Evolutionary conservation across 2,329 filamentous ascomycete genomes (phyloP), one percentile per base, ranked within the genome.

Genomic region (Aspergillus fijiensis): DNA sequence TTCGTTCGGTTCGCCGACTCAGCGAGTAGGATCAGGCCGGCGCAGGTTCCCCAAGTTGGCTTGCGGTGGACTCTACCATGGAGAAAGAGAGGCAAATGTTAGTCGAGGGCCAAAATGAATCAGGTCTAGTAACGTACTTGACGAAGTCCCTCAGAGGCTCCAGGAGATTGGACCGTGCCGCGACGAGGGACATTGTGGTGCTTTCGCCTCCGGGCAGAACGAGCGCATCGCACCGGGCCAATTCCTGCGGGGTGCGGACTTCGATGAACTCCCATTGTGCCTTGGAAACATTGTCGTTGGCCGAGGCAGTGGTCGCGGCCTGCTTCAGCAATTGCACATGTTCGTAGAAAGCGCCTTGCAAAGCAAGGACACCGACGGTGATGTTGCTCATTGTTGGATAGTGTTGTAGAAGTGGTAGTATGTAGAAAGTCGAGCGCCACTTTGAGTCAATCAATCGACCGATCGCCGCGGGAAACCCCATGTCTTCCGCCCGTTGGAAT

Each of bases 31-130:
- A 99, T 97, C 59, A 98, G 84, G 10, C 95, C 95, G 12, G 95
- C 95, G 75, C 95, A 99, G 21, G 95, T 98, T 59, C 95, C 95
- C 94, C 94, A 99, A 25, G 90, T 91, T 11, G 93, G 93, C 68
- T 90, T 92, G 66, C 89, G 86, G 55, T 86, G 80, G 47, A 90
- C 80, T 71, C 91, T 94, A 65, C 7, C 27, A 7, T 29, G 27
- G 27, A 7, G 27, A 47, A 62, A 42, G 50, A 12, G 16, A 63
- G 58, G 31, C 11, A 35, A 55, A 49, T 59, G 65, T 61, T 63
- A 65, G 63, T 61, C 27, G 60, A 23, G 58, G 58, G 33, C 12
- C 33, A 35, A 12, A 35, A 35, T 6, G 33, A 35, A 12, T 35
- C 27, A 29, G 27, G 6, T 29, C 23, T 49, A 3, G n/a, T 27